phyloP scores from a whole-genome alignment of 805 yeast genomes.

The Ogataea philodendri region DNA sequence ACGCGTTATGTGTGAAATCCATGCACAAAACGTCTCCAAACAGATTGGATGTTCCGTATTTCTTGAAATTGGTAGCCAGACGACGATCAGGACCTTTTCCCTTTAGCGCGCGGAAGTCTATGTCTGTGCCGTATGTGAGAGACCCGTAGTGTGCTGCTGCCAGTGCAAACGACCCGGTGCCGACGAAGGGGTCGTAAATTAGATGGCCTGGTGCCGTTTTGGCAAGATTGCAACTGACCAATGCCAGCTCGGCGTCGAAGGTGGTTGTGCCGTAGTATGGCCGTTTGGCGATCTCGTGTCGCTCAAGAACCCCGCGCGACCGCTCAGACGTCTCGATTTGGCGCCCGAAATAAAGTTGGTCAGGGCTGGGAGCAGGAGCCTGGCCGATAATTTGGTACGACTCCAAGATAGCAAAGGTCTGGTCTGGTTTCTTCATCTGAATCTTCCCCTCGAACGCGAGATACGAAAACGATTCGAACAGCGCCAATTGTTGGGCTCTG shows the following conservation, averaged over 20 bases:
- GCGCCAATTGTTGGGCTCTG: conserved; percentile 48
- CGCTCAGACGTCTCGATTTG: conserved; percentile 63
- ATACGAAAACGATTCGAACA: conserved; percentile 71
- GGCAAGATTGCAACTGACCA: conserved; percentile 84
- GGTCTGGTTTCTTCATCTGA: conserved; percentile 71
- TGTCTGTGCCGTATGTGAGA: conserved; percentile 80
- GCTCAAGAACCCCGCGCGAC: conserved; percentile 60
- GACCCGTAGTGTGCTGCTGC: conserved; percentile 88
- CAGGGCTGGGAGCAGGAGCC: conserved; percentile 47
- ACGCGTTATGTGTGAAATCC: conserved; percentile 92
- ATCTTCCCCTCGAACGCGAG: conserved; percentile 76
- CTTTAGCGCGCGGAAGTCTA: conserved; percentile 74
- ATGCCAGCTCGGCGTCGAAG: conserved; percentile 88
- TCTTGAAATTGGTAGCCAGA: conserved; percentile 63
- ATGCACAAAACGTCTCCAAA: conserved; percentile 79
- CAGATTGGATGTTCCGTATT: conserved; percentile 56
- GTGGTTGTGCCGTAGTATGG: conserved; percentile 94
- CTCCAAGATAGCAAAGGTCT: conserved; percentile 70
- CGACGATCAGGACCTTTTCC: conserved; percentile 53
- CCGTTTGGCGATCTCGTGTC: conserved; percentile 76
- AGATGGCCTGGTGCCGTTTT: conserved; percentile 64
- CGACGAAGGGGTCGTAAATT: conserved; percentile 92
- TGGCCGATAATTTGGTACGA: conserved; percentile 46
- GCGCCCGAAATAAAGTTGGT: conserved; percentile 71
- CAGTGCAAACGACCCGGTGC: conserved; percentile 91